Conservation (phyloP, 306 rosid genomes). For the Vigna nakashimae region DNA sequence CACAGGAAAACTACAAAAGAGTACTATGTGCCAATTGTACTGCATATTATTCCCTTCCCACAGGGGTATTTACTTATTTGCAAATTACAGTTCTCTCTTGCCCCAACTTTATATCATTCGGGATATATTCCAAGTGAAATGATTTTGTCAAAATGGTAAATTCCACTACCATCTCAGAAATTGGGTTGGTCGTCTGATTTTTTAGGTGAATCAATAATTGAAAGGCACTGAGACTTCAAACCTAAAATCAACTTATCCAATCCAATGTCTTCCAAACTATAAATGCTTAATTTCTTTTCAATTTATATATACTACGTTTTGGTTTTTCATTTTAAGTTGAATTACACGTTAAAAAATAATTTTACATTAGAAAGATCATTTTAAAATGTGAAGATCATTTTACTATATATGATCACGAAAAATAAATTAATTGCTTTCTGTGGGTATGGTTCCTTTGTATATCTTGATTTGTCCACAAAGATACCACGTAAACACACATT, state of each 20-base stretch:
- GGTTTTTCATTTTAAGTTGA: no score
- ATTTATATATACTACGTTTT: no score
- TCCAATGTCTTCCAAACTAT: not conserved
- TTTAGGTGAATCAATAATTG: constrained; percentile 18
- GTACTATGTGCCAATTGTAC: constrained; percentile 32
- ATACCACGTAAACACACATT: no score
- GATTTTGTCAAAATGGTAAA: constrained; percentile 3
- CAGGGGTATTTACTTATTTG: constrained; percentile 10
- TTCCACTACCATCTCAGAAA: not conserved
- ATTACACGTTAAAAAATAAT: no score
- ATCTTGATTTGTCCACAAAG: no score
- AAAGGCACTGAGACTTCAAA: not conserved
- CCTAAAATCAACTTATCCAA: not conserved
- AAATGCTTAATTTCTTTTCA: not conserved
- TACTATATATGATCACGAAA: no score
- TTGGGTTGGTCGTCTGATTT: not conserved
- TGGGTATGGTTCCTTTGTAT: no score
- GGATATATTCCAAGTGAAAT: constrained; percentile 18
- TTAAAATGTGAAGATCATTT: no score
- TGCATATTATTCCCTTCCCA: constrained; percentile 4
- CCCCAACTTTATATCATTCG: constrained; percentile 1
- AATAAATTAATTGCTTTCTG: no score
- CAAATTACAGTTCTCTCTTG: constrained; percentile 36
- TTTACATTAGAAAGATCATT: no score
- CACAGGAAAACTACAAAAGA: constrained; percentile 27